Evolutionary conservation across 345 rosid species (phyloP), one percentile per base, ranked within the genome.

Genomic region (Barbarea vulgaris): DNA sequence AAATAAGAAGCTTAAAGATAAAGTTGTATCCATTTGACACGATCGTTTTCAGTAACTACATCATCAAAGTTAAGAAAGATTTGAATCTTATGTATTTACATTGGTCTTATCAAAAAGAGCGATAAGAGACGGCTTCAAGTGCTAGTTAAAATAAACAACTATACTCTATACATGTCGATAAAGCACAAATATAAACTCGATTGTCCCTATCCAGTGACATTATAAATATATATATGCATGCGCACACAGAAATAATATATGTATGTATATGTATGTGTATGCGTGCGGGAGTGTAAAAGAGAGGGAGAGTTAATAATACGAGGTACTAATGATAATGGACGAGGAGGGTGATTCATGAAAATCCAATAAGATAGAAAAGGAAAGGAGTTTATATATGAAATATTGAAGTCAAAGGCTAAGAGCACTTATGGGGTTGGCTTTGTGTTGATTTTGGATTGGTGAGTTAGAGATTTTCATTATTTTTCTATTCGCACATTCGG

Each of bases 311-410:
- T 42, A 28, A 70, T 37, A 56, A 64, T 64, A 77, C 80, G 80
- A 77, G 76, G 80, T 71, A 71, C 19, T 70, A 64, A 27, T 71
- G 76, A 52, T 71, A 64, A 71, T 64, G 77, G 72, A 71, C 55
- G 18, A 58, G 56, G 71, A 42, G 6, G 18, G 80, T 70, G 80
- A 71, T 61, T 64, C 67, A 64, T 77, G 68, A 48, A 70, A 71
- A 19, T 50, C 80, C 76, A 71, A 56, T 70, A 50, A 64, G 72
- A 71, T 69, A 77, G 72, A 56, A 56, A 70, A 50, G 28, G 77
- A 71, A 37, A 64, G 55, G 67, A 70, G 55, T 70, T 70, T 24
- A 54, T 47, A 57, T 77, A 64, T 70, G 77, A 64, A 46, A 70
- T 25, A 70, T 25, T 47, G 27, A 66, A 71, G 80, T 77, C 76